These are phyloP conservation scores for Musa itinerans DNA, from an alignment of 176 grass and related monocot species.

Conservation along the genomic window DNA sequence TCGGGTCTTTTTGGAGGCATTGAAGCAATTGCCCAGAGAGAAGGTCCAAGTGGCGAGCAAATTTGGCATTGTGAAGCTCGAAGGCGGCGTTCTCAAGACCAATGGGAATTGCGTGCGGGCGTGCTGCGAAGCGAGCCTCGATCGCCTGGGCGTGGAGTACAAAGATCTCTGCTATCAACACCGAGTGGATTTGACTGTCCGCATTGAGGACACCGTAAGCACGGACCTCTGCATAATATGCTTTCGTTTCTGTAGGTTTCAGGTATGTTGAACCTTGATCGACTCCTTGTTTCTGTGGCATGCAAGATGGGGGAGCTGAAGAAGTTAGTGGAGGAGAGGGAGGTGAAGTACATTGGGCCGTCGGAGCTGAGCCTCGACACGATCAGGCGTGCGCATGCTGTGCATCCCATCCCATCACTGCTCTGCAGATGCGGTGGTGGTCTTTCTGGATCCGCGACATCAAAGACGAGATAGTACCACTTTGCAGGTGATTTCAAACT, in stretches of 20 bases:
- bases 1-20: neutral
- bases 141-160: slow-evolving; percentile 13
- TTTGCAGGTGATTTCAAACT: neutral
- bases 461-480: neutral
- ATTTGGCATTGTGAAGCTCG: neutral
- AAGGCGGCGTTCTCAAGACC: neutral
- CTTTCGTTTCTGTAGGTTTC: neutral
- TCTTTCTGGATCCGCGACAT: neutral
- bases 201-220: slow-evolving; percentile 14
- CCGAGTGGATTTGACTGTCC: slow-evolving; percentile 5
- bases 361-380: neutral
- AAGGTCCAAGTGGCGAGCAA: slow-evolving; percentile 11
- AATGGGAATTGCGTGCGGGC: neutral
- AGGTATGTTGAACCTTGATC: neutral
- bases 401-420: slow-evolving; percentile 2
- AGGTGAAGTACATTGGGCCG: neutral
- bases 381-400: neutral
- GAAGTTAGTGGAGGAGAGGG: slow-evolving; percentile 2
- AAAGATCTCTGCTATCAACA: slow-evolving; percentile 7
- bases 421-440: neutral
- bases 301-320: neutral
- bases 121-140: slow-evolving; percentile 8
- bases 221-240: neutral
- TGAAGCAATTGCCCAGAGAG: slow-evolving; percentile 9
- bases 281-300: too few species aligned